Evolutionary conservation across 352 stramenopile genomes (phyloP).

Genomic region (Phytophthora fragariae): DNA sequence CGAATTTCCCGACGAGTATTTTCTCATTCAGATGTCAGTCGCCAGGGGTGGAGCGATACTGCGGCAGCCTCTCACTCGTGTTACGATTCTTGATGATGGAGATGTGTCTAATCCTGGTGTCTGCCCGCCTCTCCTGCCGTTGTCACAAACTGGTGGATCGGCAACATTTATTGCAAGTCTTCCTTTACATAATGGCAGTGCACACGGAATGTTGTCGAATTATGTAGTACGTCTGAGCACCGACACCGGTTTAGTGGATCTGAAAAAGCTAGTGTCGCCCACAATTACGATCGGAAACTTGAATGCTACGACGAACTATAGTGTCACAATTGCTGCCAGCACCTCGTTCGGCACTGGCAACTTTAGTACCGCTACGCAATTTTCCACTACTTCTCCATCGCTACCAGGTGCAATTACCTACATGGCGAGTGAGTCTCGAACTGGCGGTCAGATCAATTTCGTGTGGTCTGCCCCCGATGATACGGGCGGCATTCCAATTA

Average conservation of each 20-base stretch:
- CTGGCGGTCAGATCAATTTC: constrained; percentile 53
- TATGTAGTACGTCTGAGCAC: constrained; percentile 50
- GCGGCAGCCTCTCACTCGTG: constrained; percentile 6
- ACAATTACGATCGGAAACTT: constrained; percentile 42
- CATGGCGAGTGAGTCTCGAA: constrained; percentile 29
- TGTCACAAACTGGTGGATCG: constrained; percentile 49
- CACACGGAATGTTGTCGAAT: constrained; percentile 34
- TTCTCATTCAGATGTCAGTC: constrained; percentile 48
- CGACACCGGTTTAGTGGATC: constrained; percentile 13
- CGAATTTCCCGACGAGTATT: constrained; percentile 59
- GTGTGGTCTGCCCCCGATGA: constrained; percentile 56
- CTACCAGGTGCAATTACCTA: constrained; percentile 38
- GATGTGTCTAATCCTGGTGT: constrained; percentile 50
- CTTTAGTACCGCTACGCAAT: constrained; percentile 44
- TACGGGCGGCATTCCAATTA: constrained; percentile 59
- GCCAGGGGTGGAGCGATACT: constrained; percentile 37
- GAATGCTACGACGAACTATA: constrained; percentile 44
- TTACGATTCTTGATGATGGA: constrained; percentile 68
- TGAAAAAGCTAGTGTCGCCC: constrained; percentile 16
- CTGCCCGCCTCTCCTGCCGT: constrained; percentile 27
- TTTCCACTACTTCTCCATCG: constrained; percentile 52
- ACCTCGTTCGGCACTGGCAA: constrained; percentile 39
- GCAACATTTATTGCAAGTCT: constrained; percentile 41
- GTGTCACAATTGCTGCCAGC: constrained; percentile 47
- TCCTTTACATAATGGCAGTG: constrained; percentile 63